A percentile compares a stretch with the other conserved stretches of the same genome.
phyloP scores from a whole-genome alignment of 805 yeast genomes.

The Cyberlindnera nakhonratchasimensis region DNA sequence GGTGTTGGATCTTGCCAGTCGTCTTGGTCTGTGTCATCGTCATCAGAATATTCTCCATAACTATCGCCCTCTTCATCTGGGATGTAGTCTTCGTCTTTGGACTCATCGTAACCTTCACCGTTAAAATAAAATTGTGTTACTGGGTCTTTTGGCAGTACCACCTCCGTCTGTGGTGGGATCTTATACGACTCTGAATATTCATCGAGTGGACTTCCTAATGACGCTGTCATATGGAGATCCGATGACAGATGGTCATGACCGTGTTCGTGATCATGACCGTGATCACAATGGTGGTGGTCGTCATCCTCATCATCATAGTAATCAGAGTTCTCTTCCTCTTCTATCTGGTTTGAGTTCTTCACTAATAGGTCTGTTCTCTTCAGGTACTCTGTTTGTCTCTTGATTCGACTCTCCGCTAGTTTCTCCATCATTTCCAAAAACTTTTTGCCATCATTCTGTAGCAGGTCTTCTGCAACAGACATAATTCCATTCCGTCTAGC shows the following conservation, averaged over 20 bases:
- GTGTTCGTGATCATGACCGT: constrained; percentile 29
- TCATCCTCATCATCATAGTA: constrained; percentile 28
- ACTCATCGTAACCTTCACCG: constrained; percentile 22
- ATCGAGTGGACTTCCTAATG: background rate
- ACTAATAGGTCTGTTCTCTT: constrained; percentile 15
- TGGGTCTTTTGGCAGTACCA: constrained; percentile 16
- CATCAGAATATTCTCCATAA: constrained; percentile 22
- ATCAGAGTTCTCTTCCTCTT: constrained; percentile 28
- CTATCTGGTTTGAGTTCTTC: constrained; percentile 27
- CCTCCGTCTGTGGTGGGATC: constrained; percentile 11
- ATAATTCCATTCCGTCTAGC: constrained; percentile 39
- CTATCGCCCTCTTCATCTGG: constrained; percentile 17
- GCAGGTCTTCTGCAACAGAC: constrained; percentile 74
- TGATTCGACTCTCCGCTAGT: constrained; percentile 52
- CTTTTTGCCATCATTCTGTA: constrained; percentile 72
- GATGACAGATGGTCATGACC: background rate
- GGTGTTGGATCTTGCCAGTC: constrained; percentile 11
- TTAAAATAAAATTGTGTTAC: constrained; percentile 16
- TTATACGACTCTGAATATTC: constrained; percentile 7
- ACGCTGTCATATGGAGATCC: background rate
- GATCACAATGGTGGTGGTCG: constrained; percentile 17
- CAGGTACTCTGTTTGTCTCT: constrained; percentile 22
- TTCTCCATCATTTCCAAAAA: constrained; percentile 80
- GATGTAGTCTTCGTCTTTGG: constrained; percentile 19
- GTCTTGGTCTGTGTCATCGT: constrained; percentile 6